Conservation (phyloP, 129 eudicot genomes). For the Artemisia argyi region DNA sequence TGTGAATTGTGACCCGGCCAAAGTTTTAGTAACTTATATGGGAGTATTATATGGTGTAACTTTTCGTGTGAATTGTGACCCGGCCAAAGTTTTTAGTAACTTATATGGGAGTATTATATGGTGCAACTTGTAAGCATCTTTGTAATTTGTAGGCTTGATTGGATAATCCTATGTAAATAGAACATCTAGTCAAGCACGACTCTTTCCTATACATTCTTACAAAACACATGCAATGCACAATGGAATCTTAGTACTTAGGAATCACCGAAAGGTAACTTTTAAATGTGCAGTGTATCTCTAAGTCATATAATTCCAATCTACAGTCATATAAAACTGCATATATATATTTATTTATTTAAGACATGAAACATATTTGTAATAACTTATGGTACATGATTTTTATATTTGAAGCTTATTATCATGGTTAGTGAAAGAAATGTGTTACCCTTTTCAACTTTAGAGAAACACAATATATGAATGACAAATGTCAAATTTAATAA, state of each 20-base stretch:
- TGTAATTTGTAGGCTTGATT: constrained; percentile 3
- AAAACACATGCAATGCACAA: constrained; percentile 29
- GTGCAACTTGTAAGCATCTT: constrained; percentile 5
- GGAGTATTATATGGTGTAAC: no score
- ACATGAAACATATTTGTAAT: neutral
- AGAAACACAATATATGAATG: neutral
- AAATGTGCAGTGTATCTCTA: neutral
- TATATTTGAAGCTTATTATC: neutral
- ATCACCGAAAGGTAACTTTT: constrained; percentile 30
- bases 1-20: no score
- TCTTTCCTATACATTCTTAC: constrained; percentile 15
- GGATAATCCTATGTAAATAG: constrained; percentile 22
- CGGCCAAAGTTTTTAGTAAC: no score
- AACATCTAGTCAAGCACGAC: constrained; percentile 33
- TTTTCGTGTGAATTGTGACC: neutral
- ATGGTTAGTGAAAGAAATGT: neutral
- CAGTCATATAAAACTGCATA: constrained; percentile 1
- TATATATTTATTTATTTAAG: neutral
- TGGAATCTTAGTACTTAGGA: no score
- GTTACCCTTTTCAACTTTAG: neutral
- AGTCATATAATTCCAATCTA: neutral
- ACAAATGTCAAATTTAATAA: neutral
- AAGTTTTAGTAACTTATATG: no score
- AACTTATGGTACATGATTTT: neutral
- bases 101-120: no score